Percentiles rank a stretch among this genome's conserved stretches.
phyloP scores from a whole-genome alignment of 2,329 filamentous ascomycete genomes.

The Aspergillus quadrilineatus region DNA sequence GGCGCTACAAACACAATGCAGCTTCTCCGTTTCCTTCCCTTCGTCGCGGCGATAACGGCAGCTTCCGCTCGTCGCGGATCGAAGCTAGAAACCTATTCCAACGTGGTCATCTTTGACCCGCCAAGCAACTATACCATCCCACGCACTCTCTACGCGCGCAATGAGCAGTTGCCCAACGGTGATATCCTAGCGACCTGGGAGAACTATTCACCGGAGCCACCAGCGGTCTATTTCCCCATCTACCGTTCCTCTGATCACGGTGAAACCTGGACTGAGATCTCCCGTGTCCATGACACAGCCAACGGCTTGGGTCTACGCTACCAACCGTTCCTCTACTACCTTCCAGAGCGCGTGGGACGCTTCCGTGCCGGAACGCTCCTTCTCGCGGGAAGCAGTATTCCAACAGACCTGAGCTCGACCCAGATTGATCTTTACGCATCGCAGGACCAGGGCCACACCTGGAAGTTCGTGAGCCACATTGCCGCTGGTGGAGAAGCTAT shows the following conservation, averaged over 20 bases:
- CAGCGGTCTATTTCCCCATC: slow-evolving; percentile 55
- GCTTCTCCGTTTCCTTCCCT: slow-evolving; percentile 5
- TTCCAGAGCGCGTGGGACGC: slow-evolving; percentile 58
- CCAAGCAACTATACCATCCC: slow-evolving; percentile 48
- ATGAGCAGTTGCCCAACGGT: slow-evolving; percentile 45
- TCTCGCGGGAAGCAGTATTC: slow-evolving; percentile 57
- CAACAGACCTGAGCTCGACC: slow-evolving; percentile 57
- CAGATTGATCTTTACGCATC: slow-evolving; percentile 70
- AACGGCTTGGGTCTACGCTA: slow-evolving; percentile 67
- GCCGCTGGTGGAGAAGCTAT: slow-evolving; percentile 62
- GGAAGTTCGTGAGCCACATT: slow-evolving; percentile 67
- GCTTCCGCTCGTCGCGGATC: not conserved
- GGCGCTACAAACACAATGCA: slow-evolving; percentile 5
- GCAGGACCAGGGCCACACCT: slow-evolving; percentile 59
- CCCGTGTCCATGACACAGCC: slow-evolving; percentile 61
- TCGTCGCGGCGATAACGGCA: not conserved
- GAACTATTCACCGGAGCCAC: slow-evolving; percentile 56
- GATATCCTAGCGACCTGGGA: slow-evolving; percentile 56
- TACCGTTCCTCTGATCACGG: slow-evolving; percentile 54
- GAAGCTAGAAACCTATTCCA: slow-evolving; percentile 27
- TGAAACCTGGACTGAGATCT: slow-evolving; percentile 62
- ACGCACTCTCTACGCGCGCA: slow-evolving; percentile 54
- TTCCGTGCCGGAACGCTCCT: slow-evolving; percentile 65
- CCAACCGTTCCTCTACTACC: slow-evolving; percentile 67
- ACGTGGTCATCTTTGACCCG: slow-evolving; percentile 44